Evolutionary conservation across 345 rosid species (phyloP).

Genomic region (Salix udensis): DNA sequence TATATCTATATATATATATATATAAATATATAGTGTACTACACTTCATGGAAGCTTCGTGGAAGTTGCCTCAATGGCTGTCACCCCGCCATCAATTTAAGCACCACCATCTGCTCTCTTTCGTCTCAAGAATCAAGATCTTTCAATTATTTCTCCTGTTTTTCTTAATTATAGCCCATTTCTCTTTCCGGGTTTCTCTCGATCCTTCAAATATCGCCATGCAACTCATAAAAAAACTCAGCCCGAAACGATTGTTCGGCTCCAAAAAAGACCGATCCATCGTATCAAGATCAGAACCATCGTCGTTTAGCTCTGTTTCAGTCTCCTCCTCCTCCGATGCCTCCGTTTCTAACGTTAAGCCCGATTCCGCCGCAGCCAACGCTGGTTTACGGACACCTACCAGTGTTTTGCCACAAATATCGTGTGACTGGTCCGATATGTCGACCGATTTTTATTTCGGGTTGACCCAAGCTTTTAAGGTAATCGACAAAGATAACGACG

Average conservation of each 20-base stretch:
- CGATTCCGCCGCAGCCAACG: background rate
- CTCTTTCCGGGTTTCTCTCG: background rate
- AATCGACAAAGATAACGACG: conserved; percentile 56
- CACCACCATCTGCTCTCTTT: conserved; percentile 25
- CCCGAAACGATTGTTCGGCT: conserved; percentile 59
- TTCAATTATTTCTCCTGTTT: background rate
- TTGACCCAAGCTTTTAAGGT: conserved; percentile 47
- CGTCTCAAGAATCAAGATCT: conserved; percentile 22
- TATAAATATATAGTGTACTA: background rate
- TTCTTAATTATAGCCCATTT: background rate
- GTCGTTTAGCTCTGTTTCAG: conserved; percentile 44
- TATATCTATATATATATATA: background rate
- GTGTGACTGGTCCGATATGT: conserved; percentile 42
- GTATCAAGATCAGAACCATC: conserved; percentile 60
- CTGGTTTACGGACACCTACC: conserved; percentile 51
- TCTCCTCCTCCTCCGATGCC: conserved; percentile 30
- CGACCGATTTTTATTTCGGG: conserved; percentile 33
- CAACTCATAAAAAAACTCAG: conserved; percentile 45
- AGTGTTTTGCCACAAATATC: conserved; percentile 55
- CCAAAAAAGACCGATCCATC: conserved; percentile 37
- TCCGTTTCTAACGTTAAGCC: conserved; percentile 23
- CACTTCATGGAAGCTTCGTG: conserved; percentile 59
- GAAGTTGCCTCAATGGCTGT: conserved; percentile 63
- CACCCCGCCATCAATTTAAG: conserved; percentile 43
- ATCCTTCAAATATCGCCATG: conserved; percentile 23